Evolutionary conservation across 495 filamentous ascomycete species (phyloP).

Genomic region (Letharia lupina): DNA sequence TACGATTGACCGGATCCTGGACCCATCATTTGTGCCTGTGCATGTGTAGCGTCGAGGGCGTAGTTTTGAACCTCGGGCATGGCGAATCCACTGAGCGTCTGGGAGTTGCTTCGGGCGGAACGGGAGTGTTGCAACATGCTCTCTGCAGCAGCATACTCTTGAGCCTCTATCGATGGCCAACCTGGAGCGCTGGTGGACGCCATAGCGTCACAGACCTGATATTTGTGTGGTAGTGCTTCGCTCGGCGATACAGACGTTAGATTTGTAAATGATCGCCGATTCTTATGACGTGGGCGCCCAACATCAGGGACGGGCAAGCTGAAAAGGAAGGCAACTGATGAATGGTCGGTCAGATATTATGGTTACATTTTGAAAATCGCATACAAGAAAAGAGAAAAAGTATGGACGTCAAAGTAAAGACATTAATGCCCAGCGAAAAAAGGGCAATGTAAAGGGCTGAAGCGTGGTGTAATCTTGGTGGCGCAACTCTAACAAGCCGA

Average conservation of each 20-base stretch:
- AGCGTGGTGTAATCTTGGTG: not conserved
- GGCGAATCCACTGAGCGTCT: slow-evolving; percentile 19
- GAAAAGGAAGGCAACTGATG: not conserved
- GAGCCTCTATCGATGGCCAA: slow-evolving; percentile 18
- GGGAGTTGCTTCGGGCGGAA: slow-evolving; percentile 19
- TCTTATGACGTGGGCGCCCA: not conserved
- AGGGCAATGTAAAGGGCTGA: not conserved
- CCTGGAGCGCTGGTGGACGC: slow-evolving; percentile 12
- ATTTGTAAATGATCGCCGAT: not conserved
- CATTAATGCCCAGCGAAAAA: not conserved
- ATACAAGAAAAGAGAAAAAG: not conserved
- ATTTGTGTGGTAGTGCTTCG: not conserved
- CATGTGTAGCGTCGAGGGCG: slow-evolving; percentile 6
- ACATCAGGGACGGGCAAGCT: not conserved
- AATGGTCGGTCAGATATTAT: not conserved
- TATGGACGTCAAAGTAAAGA: not conserved
- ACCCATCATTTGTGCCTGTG: slow-evolving; percentile 13
- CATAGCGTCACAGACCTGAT: slow-evolving; percentile 6
- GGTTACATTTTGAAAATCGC: not conserved
- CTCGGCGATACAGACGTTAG: not conserved
- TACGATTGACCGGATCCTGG: slow-evolving; percentile 16
- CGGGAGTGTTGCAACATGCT: slow-evolving; percentile 26
- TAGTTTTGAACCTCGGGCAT: slow-evolving; percentile 12
- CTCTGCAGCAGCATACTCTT: slow-evolving; percentile 26
- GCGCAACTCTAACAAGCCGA: not conserved